A percentile compares a stretch with the other conserved stretches of the same genome.
phyloP scores from a whole-genome alignment of 202 grass and related monocot species.

The Dendrocalamus latiflorus region DNA sequence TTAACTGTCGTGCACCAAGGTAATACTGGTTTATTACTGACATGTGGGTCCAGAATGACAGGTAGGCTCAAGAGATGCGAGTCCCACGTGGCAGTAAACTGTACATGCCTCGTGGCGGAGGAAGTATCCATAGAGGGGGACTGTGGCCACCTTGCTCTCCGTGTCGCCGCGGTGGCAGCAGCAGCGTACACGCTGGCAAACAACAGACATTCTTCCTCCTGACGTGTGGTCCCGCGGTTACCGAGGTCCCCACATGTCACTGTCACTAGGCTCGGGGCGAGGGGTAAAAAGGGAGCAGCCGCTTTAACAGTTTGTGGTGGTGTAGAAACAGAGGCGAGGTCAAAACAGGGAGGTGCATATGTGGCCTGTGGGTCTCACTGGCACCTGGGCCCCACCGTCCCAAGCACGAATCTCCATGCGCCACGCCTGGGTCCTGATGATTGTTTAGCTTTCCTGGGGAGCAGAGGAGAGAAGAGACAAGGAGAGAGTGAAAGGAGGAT shows the following conservation, averaged over 20 bases:
- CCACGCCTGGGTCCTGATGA: constrained; percentile 14
- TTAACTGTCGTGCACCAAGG: too few species aligned
- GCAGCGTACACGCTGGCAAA: background rate
- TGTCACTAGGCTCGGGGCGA: background rate
- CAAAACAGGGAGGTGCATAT: background rate
- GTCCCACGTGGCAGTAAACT: background rate
- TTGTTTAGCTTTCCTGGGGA: background rate
- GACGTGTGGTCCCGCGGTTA: background rate
- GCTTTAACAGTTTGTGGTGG: background rate
- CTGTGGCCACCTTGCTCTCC: background rate
- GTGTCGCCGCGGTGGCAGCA: background rate
- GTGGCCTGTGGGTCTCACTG: background rate
- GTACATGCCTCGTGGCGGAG: background rate
- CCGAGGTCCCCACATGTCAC: background rate
- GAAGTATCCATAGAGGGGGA: background rate
- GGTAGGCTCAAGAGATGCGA: too few species aligned
- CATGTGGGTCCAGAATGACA: background rate
- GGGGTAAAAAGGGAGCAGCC: background rate
- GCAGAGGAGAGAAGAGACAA: background rate
- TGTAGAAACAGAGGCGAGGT: background rate
- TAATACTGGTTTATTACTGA: too few species aligned
- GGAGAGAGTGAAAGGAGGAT: background rate
- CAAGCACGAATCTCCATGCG: constrained; percentile 26
- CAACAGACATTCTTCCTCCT: background rate
- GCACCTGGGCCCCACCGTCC: background rate